A percentile compares a stretch with the other conserved stretches of the same genome.
Evolutionary conservation across 1,284 basidiomycete species (phyloP).

Genomic region (Ustilago loliicola): DNA sequence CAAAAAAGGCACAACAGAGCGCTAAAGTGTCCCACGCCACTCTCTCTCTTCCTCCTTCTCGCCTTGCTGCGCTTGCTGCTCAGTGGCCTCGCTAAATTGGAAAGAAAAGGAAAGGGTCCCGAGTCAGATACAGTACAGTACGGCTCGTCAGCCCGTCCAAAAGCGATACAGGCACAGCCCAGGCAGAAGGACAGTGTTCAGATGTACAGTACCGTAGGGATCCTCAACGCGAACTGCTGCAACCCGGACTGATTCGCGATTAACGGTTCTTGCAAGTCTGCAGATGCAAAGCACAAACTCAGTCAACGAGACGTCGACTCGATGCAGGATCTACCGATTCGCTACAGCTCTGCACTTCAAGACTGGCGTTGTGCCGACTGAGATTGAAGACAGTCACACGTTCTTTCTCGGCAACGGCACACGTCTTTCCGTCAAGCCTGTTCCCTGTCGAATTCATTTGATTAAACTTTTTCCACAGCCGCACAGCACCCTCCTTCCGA

Average conservation of each 20-base stretch:
- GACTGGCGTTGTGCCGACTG: not conserved
- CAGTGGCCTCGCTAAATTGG: not conserved
- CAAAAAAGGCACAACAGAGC: slow-evolving; percentile 4
- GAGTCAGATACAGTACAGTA: too few relatives aligned
- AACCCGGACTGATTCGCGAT: not conserved
- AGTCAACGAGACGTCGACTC: not conserved
- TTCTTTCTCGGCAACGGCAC: slow-evolving; percentile 4
- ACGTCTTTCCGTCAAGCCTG: not conserved
- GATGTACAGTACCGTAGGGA: not conserved
- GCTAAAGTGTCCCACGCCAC: not conserved
- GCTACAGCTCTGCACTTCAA: not conserved
- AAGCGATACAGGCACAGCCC: not conserved
- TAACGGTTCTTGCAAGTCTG: not conserved
- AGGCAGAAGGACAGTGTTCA: not conserved
- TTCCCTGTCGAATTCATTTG: not conserved
- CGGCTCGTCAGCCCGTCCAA: not conserved
- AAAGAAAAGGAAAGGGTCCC: not conserved
- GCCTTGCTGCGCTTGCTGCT: not conserved
- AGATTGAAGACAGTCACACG: not conserved
- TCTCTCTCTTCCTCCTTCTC: not conserved
- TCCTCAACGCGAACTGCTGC: not conserved
- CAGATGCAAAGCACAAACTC: not conserved
- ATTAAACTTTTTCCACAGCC: too few relatives aligned
- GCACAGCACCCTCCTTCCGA: not conserved
- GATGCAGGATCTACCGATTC: too few relatives aligned